These are phyloP conservation scores for Penicillium tannophilum DNA, from an alignment of 495 filamentous ascomycete species.

Conservation along the genomic window DNA sequence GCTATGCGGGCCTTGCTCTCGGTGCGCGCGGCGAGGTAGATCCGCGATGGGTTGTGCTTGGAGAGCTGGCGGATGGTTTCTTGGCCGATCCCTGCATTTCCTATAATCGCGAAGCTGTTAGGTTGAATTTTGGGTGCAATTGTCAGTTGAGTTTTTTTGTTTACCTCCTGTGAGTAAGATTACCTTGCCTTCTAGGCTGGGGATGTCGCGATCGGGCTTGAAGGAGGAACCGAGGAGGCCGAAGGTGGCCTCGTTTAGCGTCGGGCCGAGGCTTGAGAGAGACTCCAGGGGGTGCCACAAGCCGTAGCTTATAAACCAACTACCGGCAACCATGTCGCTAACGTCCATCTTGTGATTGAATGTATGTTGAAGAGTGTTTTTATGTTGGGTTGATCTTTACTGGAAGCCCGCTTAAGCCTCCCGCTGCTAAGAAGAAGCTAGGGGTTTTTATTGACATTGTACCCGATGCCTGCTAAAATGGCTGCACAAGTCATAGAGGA, in stretches of 20 bases:
- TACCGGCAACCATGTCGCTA: constrained; percentile 21
- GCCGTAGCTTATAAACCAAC: constrained; percentile 24
- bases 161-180: constrained; percentile 65
- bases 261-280: constrained; percentile 39
- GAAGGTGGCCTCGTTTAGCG: constrained; percentile 42
- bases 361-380: neutral
- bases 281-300: constrained; percentile 40
- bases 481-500: neutral
- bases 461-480: neutral
- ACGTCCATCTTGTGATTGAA: constrained; percentile 18
- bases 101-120: constrained; percentile 31
- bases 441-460: neutral
- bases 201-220: constrained; percentile 58
- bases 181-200: constrained; percentile 56
- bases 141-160: neutral
- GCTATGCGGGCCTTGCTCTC: constrained; percentile 52
- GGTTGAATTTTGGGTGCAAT: neutral
- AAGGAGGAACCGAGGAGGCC: constrained; percentile 46
- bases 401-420: neutral
- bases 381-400: neutral
- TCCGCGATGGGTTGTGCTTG: constrained; percentile 58
- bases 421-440: neutral
- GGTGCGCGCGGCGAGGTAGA: constrained; percentile 66
- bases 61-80: constrained; percentile 64
- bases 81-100: constrained; percentile 68